Evolutionary conservation across 768 basidiomycete species (phyloP).

Genomic region (Dentipellis fragilis): DNA sequence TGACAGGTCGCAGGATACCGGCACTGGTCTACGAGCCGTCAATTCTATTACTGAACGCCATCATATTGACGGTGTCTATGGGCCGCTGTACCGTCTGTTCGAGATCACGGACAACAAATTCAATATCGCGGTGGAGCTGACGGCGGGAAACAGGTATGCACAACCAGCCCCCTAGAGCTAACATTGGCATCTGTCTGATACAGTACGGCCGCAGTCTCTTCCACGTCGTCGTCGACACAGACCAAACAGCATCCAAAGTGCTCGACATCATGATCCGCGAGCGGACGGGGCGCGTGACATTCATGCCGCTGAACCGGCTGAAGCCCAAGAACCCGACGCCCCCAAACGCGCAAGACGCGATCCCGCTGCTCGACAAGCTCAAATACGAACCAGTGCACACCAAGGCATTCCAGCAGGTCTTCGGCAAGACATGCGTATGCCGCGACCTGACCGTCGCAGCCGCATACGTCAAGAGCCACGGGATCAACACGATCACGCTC

Average conservation of each 20-base stretch:
- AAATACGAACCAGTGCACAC: conserved; percentile 57
- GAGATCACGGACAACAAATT: conserved; percentile 82
- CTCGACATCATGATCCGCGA: conserved; percentile 91
- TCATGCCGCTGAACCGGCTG: conserved; percentile 96
- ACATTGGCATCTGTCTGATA: neutral
- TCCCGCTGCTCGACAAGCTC: conserved; percentile 77
- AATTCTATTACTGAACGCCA: conserved; percentile 74
- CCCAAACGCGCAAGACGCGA: conserved; percentile 67
- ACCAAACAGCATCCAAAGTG: conserved; percentile 85
- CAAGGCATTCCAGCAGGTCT: conserved; percentile 93
- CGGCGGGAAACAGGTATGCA: conserved; percentile 84
- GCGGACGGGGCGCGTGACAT: conserved; percentile 90
- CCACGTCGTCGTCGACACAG: conserved; percentile 96
- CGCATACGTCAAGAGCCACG: conserved; percentile 89
- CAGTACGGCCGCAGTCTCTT: conserved; percentile 57
- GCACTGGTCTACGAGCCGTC: conserved; percentile 77
- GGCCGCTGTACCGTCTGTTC: conserved; percentile 89
- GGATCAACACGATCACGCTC: conserved; percentile 93
- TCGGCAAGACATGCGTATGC: conserved; percentile 95
- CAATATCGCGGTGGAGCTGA: conserved; percentile 88
- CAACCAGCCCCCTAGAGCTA: neutral
- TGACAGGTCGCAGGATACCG: conserved; percentile 63
- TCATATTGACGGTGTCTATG: conserved; percentile 77
- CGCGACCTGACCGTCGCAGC: conserved; percentile 86
- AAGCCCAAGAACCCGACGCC: conserved; percentile 59